A percentile compares a stretch with the other conserved stretches of the same genome.
Evolutionary conservation across 176 grass and related monocot genomes (phyloP).

Genomic region (Paspalum notatum): DNA sequence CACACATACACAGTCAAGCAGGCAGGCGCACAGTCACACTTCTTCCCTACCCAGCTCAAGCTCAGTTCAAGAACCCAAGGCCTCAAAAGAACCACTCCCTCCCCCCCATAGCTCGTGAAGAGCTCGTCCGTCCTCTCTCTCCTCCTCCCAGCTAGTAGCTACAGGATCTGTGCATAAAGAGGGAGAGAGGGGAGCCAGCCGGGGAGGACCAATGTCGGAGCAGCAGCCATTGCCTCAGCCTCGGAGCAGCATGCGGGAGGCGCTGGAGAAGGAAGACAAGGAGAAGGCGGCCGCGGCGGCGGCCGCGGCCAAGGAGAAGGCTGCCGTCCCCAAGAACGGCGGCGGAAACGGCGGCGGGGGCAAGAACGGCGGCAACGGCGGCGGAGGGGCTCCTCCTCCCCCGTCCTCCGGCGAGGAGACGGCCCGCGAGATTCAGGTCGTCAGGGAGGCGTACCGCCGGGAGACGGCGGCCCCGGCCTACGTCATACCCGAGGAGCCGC

Average conservation of each 20-base stretch:
- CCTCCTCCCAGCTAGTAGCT: slow-evolving; percentile 7
- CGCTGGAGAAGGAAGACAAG: slow-evolving; percentile 76
- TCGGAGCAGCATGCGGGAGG: slow-evolving; percentile 81
- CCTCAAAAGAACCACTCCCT: slow-evolving; percentile 58
- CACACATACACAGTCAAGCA: not conserved
- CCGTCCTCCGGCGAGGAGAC: slow-evolving; percentile 43
- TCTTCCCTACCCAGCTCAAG: not conserved
- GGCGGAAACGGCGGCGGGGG: slow-evolving; percentile 7
- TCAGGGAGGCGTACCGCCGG: slow-evolving; percentile 59
- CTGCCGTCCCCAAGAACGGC: slow-evolving; percentile 14
- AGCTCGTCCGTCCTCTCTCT: not conserved
- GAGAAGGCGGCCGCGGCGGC: slow-evolving; percentile 64
- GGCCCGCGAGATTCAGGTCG: slow-evolving; percentile 73
- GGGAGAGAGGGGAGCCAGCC: not conserved
- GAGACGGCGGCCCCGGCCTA: slow-evolving; percentile 57
- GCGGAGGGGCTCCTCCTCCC: not conserved
- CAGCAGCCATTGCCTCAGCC: slow-evolving; percentile 62
- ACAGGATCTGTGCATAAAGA: slow-evolving; percentile 26
- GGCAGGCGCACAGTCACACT: not conserved
- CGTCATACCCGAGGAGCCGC: slow-evolving; percentile 72
- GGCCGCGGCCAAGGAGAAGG: slow-evolving; percentile 51
- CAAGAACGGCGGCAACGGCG: not conserved
- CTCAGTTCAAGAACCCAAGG: slow-evolving; percentile 9
- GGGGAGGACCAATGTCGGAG: slow-evolving; percentile 59
- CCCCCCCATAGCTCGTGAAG: slow-evolving; percentile 6